These are phyloP conservation scores for Botrytis fabae DNA, from an alignment of 2,329 filamentous ascomycete genomes.

Conservation along the genomic window DNA sequence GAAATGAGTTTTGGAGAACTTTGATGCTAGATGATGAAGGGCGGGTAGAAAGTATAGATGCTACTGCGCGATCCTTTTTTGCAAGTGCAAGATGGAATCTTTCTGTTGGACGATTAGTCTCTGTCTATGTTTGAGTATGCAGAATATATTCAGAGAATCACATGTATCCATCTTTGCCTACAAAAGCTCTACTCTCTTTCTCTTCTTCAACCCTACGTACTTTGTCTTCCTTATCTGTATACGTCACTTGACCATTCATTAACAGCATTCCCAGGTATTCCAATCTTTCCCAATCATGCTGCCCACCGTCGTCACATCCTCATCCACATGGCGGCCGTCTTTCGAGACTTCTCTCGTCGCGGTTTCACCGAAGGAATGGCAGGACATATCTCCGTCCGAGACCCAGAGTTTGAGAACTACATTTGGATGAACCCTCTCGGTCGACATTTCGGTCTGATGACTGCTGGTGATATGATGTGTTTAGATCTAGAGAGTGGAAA, in stretches of 20 bases:
- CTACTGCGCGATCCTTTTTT: neutral
- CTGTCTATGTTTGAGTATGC: neutral
- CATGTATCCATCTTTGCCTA: neutral
- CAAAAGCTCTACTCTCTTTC: neutral
- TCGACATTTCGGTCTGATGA: slow-evolving; percentile 64
- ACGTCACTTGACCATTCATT: neutral
- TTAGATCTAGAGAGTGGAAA: slow-evolving; percentile 60
- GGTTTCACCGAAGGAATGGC: slow-evolving; percentile 69
- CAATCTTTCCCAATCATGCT: slow-evolving; percentile 53
- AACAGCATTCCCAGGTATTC: slow-evolving; percentile 49
- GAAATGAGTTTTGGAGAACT: neutral
- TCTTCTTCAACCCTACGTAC: neutral
- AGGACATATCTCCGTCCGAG: slow-evolving; percentile 67
- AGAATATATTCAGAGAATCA: neutral
- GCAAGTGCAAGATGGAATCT: neutral
- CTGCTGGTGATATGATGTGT: slow-evolving; percentile 66
- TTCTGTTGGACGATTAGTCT: neutral
- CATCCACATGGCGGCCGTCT: slow-evolving; percentile 66
- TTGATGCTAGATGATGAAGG: neutral
- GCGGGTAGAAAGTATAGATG: neutral
- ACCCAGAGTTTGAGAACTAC: slow-evolving; percentile 59
- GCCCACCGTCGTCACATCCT: slow-evolving; percentile 64
- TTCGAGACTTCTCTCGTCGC: slow-evolving; percentile 65
- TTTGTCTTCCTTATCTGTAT: neutral
- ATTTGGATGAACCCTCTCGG: slow-evolving; percentile 72